These are phyloP conservation scores for Plantago ovata DNA, from an alignment of 257 asterid genomes.

Conservation along the genomic window DNA sequence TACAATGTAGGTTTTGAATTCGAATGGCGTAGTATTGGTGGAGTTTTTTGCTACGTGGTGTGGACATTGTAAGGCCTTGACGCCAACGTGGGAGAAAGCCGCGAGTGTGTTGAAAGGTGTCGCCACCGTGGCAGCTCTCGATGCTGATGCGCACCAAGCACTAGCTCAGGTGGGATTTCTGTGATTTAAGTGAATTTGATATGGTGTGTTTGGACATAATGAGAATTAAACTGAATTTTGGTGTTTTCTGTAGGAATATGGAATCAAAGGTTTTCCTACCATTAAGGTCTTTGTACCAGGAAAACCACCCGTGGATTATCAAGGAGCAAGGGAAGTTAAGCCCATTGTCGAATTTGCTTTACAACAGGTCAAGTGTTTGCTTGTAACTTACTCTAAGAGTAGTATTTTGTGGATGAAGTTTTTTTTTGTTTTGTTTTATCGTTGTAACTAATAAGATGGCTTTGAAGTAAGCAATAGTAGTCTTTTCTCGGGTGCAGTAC, in stretches of 20 bases:
- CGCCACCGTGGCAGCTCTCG: constrained; percentile 88
- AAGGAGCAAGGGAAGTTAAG: constrained; percentile 91
- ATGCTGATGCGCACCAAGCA: constrained; percentile 90
- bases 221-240: not conserved
- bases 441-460: no score
- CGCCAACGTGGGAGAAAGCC: constrained; percentile 91
- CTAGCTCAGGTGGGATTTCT: constrained; percentile 80
- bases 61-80: constrained; percentile 89
- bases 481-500: no score
- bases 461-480: no score
- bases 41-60: constrained; percentile 99
- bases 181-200: not conserved
- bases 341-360: constrained; percentile 70
- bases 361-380: constrained; percentile 48
- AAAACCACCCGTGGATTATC: constrained; percentile 76
- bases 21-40: constrained; percentile 80
- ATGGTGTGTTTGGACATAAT: constrained; percentile 3
- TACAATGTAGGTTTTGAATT: constrained; percentile 68
- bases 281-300: constrained; percentile 94
- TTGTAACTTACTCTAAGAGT: constrained; percentile 3
- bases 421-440: no score
- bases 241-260: constrained; percentile 64
- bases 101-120: constrained; percentile 88
- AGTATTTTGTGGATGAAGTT: not conserved
- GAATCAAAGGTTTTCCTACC: constrained; percentile 89